Conservation (phyloP, 2,329 filamentous ascomycete genomes). For the Monosporascus sp. region DNA sequence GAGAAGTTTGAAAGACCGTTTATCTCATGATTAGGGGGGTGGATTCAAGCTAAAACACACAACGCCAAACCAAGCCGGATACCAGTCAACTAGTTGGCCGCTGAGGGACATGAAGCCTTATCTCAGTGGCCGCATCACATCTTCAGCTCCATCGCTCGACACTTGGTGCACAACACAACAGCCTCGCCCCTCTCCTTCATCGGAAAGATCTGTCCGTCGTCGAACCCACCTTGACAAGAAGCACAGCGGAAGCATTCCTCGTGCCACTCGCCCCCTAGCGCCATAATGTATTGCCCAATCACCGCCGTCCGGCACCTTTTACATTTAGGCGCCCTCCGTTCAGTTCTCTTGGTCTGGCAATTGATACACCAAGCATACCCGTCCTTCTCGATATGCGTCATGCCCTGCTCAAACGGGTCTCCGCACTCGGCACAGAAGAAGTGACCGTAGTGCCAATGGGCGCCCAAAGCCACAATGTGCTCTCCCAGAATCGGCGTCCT, state of each 20-base stretch:
- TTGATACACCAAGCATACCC: slow-evolving; percentile 95
- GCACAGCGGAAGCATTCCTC: slow-evolving; percentile 82
- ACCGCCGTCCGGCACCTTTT: slow-evolving; percentile 78
- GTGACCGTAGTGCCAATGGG: slow-evolving; percentile 96
- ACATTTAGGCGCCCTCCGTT: slow-evolving; percentile 83
- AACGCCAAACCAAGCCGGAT: background rate
- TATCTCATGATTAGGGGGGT: background rate
- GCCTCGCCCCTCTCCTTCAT: slow-evolving; percentile 45
- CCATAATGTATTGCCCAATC: slow-evolving; percentile 83
- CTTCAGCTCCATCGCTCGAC: slow-evolving; percentile 57
- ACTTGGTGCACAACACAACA: slow-evolving; percentile 55
- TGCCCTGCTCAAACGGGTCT: slow-evolving; percentile 76
- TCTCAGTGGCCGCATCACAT: slow-evolving; percentile 28
- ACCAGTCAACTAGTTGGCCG: background rate
- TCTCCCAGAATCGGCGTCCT: slow-evolving; percentile 94
- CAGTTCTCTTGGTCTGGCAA: slow-evolving; percentile 88
- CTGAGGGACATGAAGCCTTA: background rate
- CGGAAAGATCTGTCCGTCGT: slow-evolving; percentile 61
- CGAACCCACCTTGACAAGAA: slow-evolving; percentile 53
- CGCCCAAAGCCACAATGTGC: slow-evolving; percentile 85
- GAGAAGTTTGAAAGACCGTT: background rate
- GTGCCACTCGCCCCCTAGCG: slow-evolving; percentile 91
- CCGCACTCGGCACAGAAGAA: slow-evolving; percentile 99
- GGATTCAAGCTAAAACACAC: background rate
- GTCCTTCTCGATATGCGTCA: slow-evolving; percentile 83